Base-by-base conservation (phyloP, 495 filamentous ascomycete genomes). In the Penicillium tannophilum region DNA sequence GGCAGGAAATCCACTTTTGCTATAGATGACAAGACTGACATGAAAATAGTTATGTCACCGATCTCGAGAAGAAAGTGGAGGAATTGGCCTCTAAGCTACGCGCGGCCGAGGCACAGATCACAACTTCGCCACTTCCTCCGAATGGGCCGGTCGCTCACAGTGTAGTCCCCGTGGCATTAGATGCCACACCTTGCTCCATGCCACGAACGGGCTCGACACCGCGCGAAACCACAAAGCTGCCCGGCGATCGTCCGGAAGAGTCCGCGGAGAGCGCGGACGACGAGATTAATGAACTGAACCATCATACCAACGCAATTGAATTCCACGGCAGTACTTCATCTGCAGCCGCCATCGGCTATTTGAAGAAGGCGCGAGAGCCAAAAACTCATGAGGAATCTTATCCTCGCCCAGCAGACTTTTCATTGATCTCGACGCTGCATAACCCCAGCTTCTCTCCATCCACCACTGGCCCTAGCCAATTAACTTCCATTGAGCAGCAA, bases 311-410 rank as follows among this genome's bases (percentile, higher is more conserved):
- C 33, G 69, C 64, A 49, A 72, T 75, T 45, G 73, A 77, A 52
- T 76, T 74, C 47, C 73, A 76, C 43, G 72, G 75, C 1, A 76
- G 72, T 52, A 77, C 73, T 3, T 77, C 73, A 4, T 72, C 72
- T 8, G 72, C 70, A 2, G 72, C 75, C 17, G 58, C 70, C 4
- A 60, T 75, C 36, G 72, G 69, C 19, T 68, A 72, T 57, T 59
- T 77, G 1, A 63, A 72, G 49, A 76, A 73, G 52, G 52, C 68
- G 10, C 64, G 66, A 14, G 67, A 74, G 1, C 66, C 66, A 2
- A 59, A 63, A 48, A 33, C 44, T 10, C 54, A 58, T 20, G 65
- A 71, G 47, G 63, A 64, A 43, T 58, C 43, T 11, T 23, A 54
- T 17, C 47, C 43, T 23, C 52, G 43, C 8, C 10, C 56, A 2